A percentile compares a stretch with the other conserved stretches of the same genome.
Evolutionary conservation across 75 land plant species (phyloP).

Genomic region (Cunninghamia lanceolata): DNA sequence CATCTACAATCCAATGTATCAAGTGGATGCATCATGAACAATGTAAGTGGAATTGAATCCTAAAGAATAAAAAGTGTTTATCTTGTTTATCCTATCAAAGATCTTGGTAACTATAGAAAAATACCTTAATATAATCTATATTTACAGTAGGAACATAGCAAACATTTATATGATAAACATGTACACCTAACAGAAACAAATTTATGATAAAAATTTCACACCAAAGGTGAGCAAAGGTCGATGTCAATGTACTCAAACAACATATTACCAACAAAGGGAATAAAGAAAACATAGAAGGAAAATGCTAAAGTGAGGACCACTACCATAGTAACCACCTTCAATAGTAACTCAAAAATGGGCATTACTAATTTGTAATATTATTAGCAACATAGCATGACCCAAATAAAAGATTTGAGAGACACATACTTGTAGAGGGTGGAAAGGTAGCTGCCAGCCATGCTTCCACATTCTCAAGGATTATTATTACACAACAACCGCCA

Average conservation of each 20-base stretch:
- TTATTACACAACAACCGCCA: background rate
- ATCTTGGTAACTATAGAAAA: background rate
- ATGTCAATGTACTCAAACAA: constrained; percentile 53
- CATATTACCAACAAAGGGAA: constrained; percentile 80
- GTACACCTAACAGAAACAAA: background rate
- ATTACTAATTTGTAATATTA: background rate
- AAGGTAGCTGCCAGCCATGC: constrained; percentile 99
- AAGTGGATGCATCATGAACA: background rate
- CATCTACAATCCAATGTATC: background rate
- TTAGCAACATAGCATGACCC: background rate
- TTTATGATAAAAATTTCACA: constrained; percentile 7
- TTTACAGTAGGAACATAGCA: background rate
- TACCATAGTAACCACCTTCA: constrained; percentile 88
- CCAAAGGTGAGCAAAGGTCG: constrained; percentile 80
- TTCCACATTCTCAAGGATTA: constrained; percentile 59
- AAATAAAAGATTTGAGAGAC: background rate
- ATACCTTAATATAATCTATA: background rate
- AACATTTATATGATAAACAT: background rate
- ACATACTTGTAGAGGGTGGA: constrained; percentile 92
- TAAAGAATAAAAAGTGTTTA: background rate
- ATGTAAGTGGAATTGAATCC: background rate
- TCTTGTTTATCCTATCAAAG: background rate
- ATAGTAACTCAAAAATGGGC: background rate
- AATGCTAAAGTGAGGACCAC: constrained; percentile 84
- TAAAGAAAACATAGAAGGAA: constrained; percentile 94